These are phyloP conservation scores for Neurospora sp. DNA, from an alignment of 2,329 filamentous ascomycete species.

Conservation along the genomic window DNA sequence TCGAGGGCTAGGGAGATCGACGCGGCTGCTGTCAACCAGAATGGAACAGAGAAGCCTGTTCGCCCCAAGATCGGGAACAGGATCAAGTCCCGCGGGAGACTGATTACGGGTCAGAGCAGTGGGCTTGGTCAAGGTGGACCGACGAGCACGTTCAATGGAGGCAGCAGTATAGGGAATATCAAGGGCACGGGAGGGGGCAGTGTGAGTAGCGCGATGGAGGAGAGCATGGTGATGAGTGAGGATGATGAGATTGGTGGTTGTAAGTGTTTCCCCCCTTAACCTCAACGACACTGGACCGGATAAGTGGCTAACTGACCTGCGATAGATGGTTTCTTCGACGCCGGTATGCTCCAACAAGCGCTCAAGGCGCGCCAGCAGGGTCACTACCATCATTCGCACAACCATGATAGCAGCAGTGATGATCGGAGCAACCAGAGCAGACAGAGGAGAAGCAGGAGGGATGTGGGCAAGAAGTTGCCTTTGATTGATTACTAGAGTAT, in stretches of 20 bases:
- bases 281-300: too few relatives aligned
- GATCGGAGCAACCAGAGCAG: conserved; percentile 44
- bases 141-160: background rate
- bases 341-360: conserved; percentile 85
- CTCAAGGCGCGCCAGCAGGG: conserved; percentile 61
- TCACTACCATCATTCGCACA: conserved; percentile 26
- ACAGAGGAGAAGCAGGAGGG: conserved; percentile 50
- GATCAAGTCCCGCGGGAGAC: conserved; percentile 62
- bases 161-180: background rate
- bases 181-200: conserved; percentile 31
- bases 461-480: conserved; percentile 66
- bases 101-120: conserved; percentile 47
- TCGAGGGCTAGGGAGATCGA: background rate
- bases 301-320: too few relatives aligned
- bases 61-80: conserved; percentile 21
- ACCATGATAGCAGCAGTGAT: background rate
- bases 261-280: conserved; percentile 41
- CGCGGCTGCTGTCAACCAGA: conserved; percentile 16
- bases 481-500: conserved; percentile 48
- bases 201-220: conserved; percentile 49
- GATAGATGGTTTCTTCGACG: conserved; percentile 92
- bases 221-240: conserved; percentile 65
- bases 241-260: conserved; percentile 88
- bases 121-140: conserved; percentile 18
- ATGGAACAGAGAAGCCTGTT: background rate